Evolutionary conservation across 345 rosid species (phyloP).

Genomic region (Stellera chamaejasme): DNA sequence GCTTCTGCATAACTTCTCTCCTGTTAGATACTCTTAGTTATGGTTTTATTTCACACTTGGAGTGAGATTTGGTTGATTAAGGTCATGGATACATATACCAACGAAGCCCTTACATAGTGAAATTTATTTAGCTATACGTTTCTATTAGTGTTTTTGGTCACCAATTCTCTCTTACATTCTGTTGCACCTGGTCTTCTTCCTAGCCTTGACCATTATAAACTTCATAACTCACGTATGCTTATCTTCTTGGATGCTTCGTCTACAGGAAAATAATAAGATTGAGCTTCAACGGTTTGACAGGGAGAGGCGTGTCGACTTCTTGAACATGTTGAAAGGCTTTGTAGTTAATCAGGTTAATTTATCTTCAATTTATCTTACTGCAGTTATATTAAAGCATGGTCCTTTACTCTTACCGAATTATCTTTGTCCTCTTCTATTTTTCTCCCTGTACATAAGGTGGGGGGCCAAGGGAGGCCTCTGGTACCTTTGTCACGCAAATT

Average conservation of each 20-base stretch:
- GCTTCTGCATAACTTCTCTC: too few relatives aligned
- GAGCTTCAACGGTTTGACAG: conserved; percentile 84
- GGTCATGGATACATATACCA: not conserved
- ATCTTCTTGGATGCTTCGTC: conserved; percentile 9
- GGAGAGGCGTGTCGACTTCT: conserved; percentile 74
- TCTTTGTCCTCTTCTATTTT: too few relatives aligned
- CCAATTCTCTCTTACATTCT: not conserved
- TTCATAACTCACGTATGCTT: not conserved
- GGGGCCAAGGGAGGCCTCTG: too few relatives aligned
- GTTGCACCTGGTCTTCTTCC: conserved; percentile 1
- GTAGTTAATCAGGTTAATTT: conserved; percentile 73
- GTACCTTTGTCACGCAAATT: too few relatives aligned
- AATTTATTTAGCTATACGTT: not conserved
- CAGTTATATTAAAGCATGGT: not conserved
- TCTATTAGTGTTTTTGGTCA: not conserved
- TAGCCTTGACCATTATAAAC: not conserved
- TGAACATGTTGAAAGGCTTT: conserved; percentile 89
- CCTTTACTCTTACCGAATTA: too few relatives aligned
- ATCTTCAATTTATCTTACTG: not conserved
- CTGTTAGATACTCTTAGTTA: not conserved
- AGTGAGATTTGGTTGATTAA: not conserved
- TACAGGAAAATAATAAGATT: conserved; percentile 74
- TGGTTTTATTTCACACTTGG: not conserved
- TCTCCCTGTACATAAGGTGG: too few relatives aligned
- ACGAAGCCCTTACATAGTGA: not conserved